Base-by-base conservation (phyloP, 164 flowering plant species). In the Chimonanthus praecox region DNA sequence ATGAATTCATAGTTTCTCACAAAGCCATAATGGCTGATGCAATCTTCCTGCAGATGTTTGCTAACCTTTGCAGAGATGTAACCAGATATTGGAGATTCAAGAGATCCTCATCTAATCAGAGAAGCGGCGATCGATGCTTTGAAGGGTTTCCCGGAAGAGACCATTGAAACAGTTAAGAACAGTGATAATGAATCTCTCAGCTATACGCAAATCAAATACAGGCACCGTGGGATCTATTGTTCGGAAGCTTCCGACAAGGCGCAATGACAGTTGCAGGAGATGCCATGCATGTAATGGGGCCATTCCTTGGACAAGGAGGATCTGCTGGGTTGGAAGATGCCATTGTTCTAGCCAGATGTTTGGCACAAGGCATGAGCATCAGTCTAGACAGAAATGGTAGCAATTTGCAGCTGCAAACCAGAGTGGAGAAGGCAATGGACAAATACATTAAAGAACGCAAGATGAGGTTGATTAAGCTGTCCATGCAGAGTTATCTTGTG, bases 231-330 rank as follows among this genome's bases (percentile, higher is more conserved):
- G 79, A 80, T 6, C 68, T 81, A 6, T 63, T 76, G 16, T 13
- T 68, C 3, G 75, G 76, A 67, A 73, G 6, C 43, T 82, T 76
- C 48, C 63, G 73, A 0, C 80, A 74, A 70, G 84, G 81, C n/a
- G 76, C 80, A 7, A 75, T 80, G 10, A 73, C 75, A 13, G 75
- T 82, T 9, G 82, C 84, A 6, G 84, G 86, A n/a, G 86, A 83
- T 72, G 81, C 86, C 64, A 77, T 82, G 86, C 84, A 83, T 71
- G 81, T 74, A 0, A 81, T 82, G 84, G 86, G 84, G 11, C 86
- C 86, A 5, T 83, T 75, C 66, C 69, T 81, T 3, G 82, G 82
- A n/a, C 86, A 83, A 63, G 86, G 86, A 50, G 82, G 84, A 2
- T 72, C 84, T 2, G 73, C 81, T 7, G 84, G 69, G 16, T 69